Conservation (phyloP, 345 rosid species). For the Geranium brycei region DNA sequence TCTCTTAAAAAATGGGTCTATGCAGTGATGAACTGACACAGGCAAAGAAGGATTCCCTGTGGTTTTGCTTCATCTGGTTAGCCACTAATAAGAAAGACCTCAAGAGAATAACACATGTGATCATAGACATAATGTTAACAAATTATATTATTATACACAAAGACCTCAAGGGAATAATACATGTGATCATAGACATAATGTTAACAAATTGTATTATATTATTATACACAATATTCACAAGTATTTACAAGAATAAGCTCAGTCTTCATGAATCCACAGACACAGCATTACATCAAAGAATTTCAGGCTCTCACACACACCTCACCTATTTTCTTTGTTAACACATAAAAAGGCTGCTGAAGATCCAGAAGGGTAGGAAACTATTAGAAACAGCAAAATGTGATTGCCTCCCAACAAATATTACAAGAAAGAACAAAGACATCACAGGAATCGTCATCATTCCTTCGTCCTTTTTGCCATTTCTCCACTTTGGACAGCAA, state of each 20-base stretch:
- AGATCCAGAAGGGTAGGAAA: neutral
- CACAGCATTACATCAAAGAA: conserved; percentile 20
- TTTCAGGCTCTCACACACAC: conserved; percentile 4
- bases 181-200: too few relatives aligned
- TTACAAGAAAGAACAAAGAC: neutral
- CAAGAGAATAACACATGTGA: conserved; percentile 7
- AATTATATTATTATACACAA: too few relatives aligned
- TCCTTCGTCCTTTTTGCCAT: too few relatives aligned
- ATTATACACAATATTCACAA: too few relatives aligned
- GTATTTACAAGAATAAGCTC: too few relatives aligned
- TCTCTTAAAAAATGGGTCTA: conserved; percentile 11
- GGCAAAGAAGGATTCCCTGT: conserved; percentile 38
- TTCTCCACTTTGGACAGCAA: neutral
- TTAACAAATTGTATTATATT: too few relatives aligned
- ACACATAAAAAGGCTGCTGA: too few relatives aligned
- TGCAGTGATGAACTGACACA: conserved; percentile 44
- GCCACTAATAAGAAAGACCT: conserved; percentile 80
- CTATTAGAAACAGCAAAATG: neutral
- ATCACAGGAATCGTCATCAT: neutral
- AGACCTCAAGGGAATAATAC: too few relatives aligned
- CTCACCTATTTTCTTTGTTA: neutral
- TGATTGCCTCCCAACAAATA: neutral
- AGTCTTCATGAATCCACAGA: too few relatives aligned
- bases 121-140: too few relatives aligned
- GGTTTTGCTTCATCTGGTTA: conserved; percentile 47